These are phyloP conservation scores for Gossypium thurberi DNA, from an alignment of 345 rosid genomes.

Conservation along the genomic window DNA sequence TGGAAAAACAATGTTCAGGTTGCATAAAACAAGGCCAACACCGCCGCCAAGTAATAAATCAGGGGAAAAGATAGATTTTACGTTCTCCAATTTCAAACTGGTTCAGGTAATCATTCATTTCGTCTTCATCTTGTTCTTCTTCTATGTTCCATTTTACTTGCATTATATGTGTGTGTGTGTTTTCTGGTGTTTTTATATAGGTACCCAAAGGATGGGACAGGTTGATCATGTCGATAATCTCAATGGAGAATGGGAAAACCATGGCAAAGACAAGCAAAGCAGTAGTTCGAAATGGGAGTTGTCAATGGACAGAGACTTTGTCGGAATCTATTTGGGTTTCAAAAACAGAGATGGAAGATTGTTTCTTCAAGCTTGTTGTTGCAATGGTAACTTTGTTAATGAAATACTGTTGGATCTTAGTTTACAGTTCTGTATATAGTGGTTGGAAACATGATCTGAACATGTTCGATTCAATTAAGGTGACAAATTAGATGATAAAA, in stretches of 20 bases:
- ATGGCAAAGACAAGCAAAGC: slow-evolving; percentile 40
- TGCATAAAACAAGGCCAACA: slow-evolving; percentile 30
- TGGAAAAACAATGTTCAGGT: slow-evolving; percentile 33
- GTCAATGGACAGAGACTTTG: slow-evolving; percentile 50
- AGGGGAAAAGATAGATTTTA: slow-evolving; percentile 43
- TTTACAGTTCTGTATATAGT: not conserved
- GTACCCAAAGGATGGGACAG: slow-evolving; percentile 74
- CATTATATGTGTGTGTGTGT: not conserved
- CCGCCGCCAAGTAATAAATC: slow-evolving; percentile 17
- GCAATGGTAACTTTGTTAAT: not conserved
- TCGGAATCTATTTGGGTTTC: slow-evolving; percentile 39
- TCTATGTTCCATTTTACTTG: not conserved
- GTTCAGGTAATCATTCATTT: slow-evolving; percentile 28
- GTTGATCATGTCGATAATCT: slow-evolving; percentile 37
- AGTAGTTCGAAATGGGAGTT: slow-evolving; percentile 36
- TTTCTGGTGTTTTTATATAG: slow-evolving; percentile 15
- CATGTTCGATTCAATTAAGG: not conserved
- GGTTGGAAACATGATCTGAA: not conserved
- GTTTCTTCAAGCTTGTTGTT: slow-evolving; percentile 5
- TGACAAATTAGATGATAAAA: not conserved
- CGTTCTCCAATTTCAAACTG: slow-evolving; percentile 40
- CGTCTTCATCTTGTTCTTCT: not conserved
- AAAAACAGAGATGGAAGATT: slow-evolving; percentile 29
- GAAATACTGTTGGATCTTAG: not conserved
- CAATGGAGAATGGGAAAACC: slow-evolving; percentile 43